A percentile compares a stretch with the other conserved stretches of the same genome.
These are phyloP conservation scores for Speleostelium caveatum DNA, from an alignment of 78 protist species.

Conservation along the genomic window DNA sequence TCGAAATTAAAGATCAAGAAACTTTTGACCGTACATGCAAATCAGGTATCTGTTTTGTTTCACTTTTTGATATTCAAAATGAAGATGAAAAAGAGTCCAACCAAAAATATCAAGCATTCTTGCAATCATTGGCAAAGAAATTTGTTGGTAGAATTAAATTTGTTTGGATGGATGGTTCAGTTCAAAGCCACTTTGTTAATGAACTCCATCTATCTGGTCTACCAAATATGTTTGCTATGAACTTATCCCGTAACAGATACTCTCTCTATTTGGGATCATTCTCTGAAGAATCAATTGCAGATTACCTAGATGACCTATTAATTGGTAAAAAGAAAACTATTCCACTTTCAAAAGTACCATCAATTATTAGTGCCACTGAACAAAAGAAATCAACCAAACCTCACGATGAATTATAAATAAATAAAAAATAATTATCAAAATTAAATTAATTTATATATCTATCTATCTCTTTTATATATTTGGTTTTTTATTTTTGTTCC, in stretches of 20 bases:
- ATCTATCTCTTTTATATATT: not conserved
- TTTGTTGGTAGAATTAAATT: slow-evolving; percentile 38
- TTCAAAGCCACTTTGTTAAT: slow-evolving; percentile 26
- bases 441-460: not conserved
- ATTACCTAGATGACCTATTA: not conserved
- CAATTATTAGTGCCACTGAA: not conserved
- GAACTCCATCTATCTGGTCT: slow-evolving; percentile 39
- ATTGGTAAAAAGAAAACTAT: slow-evolving; percentile 2
- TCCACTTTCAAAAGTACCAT: slow-evolving; percentile 1
- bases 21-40: slow-evolving; percentile 22
- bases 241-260: not conserved
- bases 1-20: slow-evolving; percentile 11
- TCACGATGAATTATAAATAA: not conserved
- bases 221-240: slow-evolving; percentile 38
- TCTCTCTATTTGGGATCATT: slow-evolving; percentile 28
- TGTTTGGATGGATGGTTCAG: slow-evolving; percentile 12
- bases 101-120: not conserved
- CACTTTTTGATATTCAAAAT: slow-evolving; percentile 16
- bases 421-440: not conserved
- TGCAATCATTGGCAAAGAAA: slow-evolving; percentile 8
- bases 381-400: not conserved
- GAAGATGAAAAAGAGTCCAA: slow-evolving; percentile 35
- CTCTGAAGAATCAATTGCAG: not conserved
- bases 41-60: slow-evolving; percentile 15
- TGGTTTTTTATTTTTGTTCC: slow-evolving; percentile 86